These are phyloP conservation scores for Xylaria telfairii DNA, from an alignment of 495 filamentous ascomycete genomes.

Conservation along the genomic window DNA sequence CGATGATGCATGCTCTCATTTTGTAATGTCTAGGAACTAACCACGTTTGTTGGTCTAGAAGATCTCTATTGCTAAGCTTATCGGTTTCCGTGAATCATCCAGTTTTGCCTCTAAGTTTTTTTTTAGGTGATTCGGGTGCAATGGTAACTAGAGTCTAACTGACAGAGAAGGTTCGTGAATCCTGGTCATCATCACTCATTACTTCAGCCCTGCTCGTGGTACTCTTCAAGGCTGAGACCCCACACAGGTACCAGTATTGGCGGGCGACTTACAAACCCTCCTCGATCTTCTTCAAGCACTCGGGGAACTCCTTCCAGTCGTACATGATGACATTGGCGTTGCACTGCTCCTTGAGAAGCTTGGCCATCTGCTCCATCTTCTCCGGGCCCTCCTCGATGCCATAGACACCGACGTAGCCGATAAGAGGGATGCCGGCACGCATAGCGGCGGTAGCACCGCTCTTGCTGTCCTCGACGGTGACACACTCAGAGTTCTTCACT, in stretches of 20 bases:
- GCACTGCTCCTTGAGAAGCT: slow-evolving; percentile 66
- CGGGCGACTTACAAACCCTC: slow-evolving; percentile 45
- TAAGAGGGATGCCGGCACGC: slow-evolving; percentile 79
- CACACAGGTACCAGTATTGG: slow-evolving; percentile 13
- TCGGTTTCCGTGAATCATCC: not conserved
- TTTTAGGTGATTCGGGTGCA: slow-evolving; percentile 3
- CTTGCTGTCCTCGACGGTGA: slow-evolving; percentile 91
- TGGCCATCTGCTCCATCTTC: slow-evolving; percentile 75
- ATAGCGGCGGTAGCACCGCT: slow-evolving; percentile 81
- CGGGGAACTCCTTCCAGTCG: slow-evolving; percentile 82
- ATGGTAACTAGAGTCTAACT: slow-evolving; percentile 26
- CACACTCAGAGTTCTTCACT: slow-evolving; percentile 74
- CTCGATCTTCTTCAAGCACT: slow-evolving; percentile 72
- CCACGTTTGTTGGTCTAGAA: slow-evolving; percentile 16
- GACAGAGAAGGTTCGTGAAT: slow-evolving; percentile 17
- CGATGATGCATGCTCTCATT: not conserved
- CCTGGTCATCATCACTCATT: slow-evolving; percentile 23
- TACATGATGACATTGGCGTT: slow-evolving; percentile 81
- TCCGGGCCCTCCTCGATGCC: slow-evolving; percentile 58
- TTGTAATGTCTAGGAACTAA: slow-evolving; percentile 4
- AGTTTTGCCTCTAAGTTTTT: slow-evolving; percentile 11
- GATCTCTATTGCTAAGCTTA: slow-evolving; percentile 13
- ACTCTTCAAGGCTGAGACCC: not conserved
- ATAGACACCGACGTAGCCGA: slow-evolving; percentile 91
- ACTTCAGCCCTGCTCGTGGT: slow-evolving; percentile 19